Base-by-base conservation (phyloP, 2,329 filamentous ascomycete genomes). In the Gnomoniopsis smithogilvyi region DNA sequence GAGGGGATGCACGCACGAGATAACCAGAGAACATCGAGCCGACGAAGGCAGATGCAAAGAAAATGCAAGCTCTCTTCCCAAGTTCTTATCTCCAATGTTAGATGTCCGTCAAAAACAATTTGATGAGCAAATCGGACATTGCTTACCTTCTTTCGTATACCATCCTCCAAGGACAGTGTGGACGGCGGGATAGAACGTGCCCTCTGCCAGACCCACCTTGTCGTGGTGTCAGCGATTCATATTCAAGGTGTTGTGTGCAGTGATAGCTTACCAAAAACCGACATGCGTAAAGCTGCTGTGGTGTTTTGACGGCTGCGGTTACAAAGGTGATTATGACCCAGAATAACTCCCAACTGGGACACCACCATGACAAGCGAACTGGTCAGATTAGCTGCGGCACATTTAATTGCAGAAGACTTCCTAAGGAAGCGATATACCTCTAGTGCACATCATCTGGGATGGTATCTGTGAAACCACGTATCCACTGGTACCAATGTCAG, bases 291-390 rank as follows among this genome's bases (percentile, higher is more conserved):
- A 63, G 22, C 15, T 62, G 60, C 10, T 58, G 58, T 11, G 58
- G 48, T 2, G 53, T 64, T 21, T 63, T 60, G 6, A 63, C 62
- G 24, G 62, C 36, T 10, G 62, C 51, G 17, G 62, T 61, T 3
- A 56, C 60, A 21, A 64, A 63, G 6, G 62, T 64, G 12, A 64
- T 59, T 10, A 64, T 33, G 3, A 64, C 62, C 62, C 62, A 64
- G 30, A 61, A 49, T 1, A 64, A 49, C 33, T 64, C 62, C 62
- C 62, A 64, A 22, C 46, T 60, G 8, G 60, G 62, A 45, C 62
- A 64, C 62, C 62, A 64, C 12, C 60, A 14, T 3, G 62, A 64
- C 24, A 64, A 38, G 3, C 62, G 60, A 50, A 64, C 60, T 62
- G 17, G 15, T 2, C 8, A 19, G 51, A 14, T 52, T 21, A 52